These are phyloP conservation scores for Acer saccharum DNA, from an alignment of 345 rosid species.

Conservation along the genomic window DNA sequence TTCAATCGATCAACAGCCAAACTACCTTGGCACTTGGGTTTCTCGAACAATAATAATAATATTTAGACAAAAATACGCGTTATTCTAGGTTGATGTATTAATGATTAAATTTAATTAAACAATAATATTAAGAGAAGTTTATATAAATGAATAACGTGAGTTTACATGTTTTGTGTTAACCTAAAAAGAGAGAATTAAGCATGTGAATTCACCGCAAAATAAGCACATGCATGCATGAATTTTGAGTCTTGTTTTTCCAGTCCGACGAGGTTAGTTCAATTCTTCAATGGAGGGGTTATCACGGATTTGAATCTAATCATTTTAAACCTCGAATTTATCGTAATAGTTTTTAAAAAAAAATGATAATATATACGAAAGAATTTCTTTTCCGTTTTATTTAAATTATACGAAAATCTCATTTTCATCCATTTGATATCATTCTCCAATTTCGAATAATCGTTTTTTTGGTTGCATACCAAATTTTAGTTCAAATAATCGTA, in stretches of 20 bases:
- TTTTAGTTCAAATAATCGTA: no score
- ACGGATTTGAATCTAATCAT: no score
- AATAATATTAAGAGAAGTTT: not conserved
- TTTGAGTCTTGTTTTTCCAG: not conserved
- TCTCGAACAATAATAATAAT: conserved; percentile 12
- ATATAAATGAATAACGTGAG: not conserved
- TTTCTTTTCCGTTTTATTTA: no score
- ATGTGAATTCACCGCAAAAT: not conserved
- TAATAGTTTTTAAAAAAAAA: no score
- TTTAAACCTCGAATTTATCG: no score
- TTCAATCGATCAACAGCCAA: conserved; percentile 2
- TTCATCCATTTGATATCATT: no score
- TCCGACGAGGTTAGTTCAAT: no score
- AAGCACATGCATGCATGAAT: not conserved
- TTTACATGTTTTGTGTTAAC: not conserved
- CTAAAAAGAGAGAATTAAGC: not conserved
- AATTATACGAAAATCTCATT: no score
- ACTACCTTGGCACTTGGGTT: conserved; percentile 21
- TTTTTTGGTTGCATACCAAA: no score
- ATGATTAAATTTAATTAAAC: not conserved
- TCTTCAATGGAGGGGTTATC: no score
- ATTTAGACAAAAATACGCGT: conserved; percentile 10
- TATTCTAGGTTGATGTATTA: not conserved
- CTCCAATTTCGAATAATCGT: no score
- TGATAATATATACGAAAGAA: no score